These are phyloP conservation scores for Xylaria sp. DNA, from an alignment of 495 filamentous ascomycete species.

Conservation along the genomic window DNA sequence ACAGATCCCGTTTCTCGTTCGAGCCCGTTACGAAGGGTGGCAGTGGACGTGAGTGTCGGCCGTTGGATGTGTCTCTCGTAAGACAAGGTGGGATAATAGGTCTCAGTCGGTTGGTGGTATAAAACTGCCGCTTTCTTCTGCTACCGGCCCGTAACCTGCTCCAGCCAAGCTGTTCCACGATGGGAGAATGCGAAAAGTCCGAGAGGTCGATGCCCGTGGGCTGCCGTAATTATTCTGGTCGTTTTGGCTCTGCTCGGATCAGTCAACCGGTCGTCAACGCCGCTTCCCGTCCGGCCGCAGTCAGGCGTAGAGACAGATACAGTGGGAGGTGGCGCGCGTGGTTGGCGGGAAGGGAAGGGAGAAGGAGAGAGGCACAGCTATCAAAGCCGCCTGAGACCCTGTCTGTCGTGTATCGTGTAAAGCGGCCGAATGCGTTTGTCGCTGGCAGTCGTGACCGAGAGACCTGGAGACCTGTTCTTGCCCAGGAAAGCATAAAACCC, in stretches of 20 bases:
- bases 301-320: background rate
- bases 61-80: constrained; percentile 18
- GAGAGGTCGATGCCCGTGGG: background rate
- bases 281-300: background rate
- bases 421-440: constrained; percentile 12
- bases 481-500: background rate
- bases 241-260: background rate
- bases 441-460: constrained; percentile 4
- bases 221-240: background rate
- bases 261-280: background rate
- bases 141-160: background rate
- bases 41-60: constrained; percentile 2
- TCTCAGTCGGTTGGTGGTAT: constrained; percentile 13
- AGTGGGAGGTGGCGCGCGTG: background rate
- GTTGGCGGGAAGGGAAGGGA: background rate
- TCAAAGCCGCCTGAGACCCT: constrained; percentile 12
- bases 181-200: background rate
- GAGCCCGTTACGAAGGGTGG: constrained; percentile 5
- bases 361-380: constrained; percentile 20
- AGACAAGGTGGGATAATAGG: constrained; percentile 22
- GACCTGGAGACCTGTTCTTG: background rate
- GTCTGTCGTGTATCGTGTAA: background rate
- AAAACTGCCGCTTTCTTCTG: constrained; percentile 9
- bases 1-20: background rate
- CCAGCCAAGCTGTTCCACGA: background rate